Evolutionary conservation across 2,329 filamentous ascomycete genomes (phyloP).

Genomic region (Verruconis gallopava): DNA sequence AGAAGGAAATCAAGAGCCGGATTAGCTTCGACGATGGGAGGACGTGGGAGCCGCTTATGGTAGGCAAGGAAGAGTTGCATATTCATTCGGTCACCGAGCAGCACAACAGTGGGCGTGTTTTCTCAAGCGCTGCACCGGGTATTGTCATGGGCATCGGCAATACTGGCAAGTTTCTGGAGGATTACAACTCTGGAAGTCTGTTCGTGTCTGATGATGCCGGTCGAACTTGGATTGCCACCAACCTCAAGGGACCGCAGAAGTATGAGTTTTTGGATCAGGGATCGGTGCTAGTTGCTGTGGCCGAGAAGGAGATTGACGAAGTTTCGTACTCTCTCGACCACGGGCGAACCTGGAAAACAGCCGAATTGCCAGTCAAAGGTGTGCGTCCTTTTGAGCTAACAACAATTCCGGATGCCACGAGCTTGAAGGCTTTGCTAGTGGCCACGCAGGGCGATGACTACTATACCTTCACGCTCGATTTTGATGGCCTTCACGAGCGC

Average conservation of each 20-base stretch:
- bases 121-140: slow-evolving; percentile 86
- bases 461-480: slow-evolving; percentile 67
- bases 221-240: slow-evolving; percentile 61
- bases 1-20: slow-evolving; percentile 60
- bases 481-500: slow-evolving; percentile 63
- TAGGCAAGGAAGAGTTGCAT: slow-evolving; percentile 57
- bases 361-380: slow-evolving; percentile 56
- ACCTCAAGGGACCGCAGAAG: slow-evolving; percentile 68
- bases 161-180: slow-evolving; percentile 58
- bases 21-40: slow-evolving; percentile 96
- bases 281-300: slow-evolving; percentile 71
- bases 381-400: slow-evolving; percentile 64
- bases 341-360: slow-evolving; percentile 66
- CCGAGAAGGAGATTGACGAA: slow-evolving; percentile 45
- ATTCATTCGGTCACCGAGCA: slow-evolving; percentile 85
- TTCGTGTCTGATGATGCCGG: slow-evolving; percentile 89
- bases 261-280: slow-evolving; percentile 95
- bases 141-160: slow-evolving; percentile 93
- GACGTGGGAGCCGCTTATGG: slow-evolving; percentile 63
- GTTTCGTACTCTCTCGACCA: slow-evolving; percentile 78
- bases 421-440: slow-evolving; percentile 78
- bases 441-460: slow-evolving; percentile 42
- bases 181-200: slow-evolving; percentile 61
- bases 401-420: slow-evolving; percentile 85
- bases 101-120: slow-evolving; percentile 71